A percentile compares a stretch with the other conserved stretches of the same genome.
Evolutionary conservation across 2,329 filamentous ascomycete species (phyloP).

Genomic region (Akanthomyces lecanii): DNA sequence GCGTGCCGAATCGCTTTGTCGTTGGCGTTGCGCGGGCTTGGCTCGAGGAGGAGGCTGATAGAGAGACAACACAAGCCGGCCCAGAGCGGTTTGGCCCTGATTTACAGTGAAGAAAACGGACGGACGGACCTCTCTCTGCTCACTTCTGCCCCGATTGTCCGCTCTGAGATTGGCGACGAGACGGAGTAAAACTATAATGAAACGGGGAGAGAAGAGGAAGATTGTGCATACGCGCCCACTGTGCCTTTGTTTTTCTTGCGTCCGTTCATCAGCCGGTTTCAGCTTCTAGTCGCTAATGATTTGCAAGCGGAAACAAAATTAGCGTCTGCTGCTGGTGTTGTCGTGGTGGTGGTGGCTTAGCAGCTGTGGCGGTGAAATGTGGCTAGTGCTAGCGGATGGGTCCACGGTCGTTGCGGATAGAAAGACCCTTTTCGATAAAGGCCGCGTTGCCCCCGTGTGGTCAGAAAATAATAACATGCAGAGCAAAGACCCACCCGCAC

Average conservation of each 20-base stretch:
- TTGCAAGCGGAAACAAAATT: slow-evolving; percentile 2
- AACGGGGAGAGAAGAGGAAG: background rate
- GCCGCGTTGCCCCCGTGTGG: background rate
- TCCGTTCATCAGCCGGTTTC: slow-evolving; percentile 1
- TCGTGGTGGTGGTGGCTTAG: background rate
- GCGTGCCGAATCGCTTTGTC: too few species aligned
- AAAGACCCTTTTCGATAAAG: background rate
- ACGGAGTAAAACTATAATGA: background rate
- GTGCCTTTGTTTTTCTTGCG: background rate
- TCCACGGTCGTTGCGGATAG: background rate
- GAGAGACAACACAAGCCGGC: too few species aligned
- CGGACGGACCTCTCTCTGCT: too few species aligned
- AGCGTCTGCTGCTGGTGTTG: background rate
- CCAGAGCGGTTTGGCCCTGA: too few species aligned
- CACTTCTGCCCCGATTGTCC: background rate
- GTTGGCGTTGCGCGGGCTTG: too few species aligned
- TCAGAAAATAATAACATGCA: background rate
- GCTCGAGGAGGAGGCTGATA: too few species aligned
- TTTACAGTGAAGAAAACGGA: too few species aligned
- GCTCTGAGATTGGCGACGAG: background rate
- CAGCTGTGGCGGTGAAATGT: background rate
- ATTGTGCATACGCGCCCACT: background rate
- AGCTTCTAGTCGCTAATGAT: background rate
- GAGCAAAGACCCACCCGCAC: background rate
- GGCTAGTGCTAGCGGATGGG: background rate